A percentile compares a stretch with the other conserved stretches of the same genome.
Evolutionary conservation across 257 asterid species (phyloP).

Genomic region (Cruciata laevipes): DNA sequence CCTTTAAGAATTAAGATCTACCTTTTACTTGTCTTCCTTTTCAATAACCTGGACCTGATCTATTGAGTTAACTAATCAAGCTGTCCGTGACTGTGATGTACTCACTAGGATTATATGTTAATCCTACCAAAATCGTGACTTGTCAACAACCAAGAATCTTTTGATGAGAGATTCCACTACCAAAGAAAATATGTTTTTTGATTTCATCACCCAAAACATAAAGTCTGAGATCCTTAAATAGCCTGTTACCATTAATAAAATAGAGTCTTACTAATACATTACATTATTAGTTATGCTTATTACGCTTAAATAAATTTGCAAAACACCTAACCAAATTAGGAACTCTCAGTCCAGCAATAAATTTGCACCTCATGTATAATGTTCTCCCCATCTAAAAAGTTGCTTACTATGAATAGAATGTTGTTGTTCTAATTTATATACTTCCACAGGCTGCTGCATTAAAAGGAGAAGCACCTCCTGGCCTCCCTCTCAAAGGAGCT

Average conservation of each 20-base stretch:
- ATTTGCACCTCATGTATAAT: neutral
- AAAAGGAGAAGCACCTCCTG: conserved; percentile 99
- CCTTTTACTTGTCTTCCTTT: neutral
- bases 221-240: too few species aligned
- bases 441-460: conserved; percentile 85
- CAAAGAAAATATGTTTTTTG: too few species aligned
- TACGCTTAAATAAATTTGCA: too few species aligned
- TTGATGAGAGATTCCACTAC: too few species aligned
- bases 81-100: neutral
- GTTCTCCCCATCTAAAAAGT: neutral
- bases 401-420: neutral
- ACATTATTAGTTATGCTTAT: too few species aligned
- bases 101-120: neutral
- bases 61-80: neutral
- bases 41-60: neutral
- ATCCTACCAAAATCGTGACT: too few species aligned
- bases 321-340: too few species aligned
- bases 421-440: conserved; percentile 5
- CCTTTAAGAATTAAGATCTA: neutral
- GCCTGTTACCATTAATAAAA: too few species aligned
- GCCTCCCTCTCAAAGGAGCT: conserved; percentile 97
- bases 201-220: too few species aligned
- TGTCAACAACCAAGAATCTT: too few species aligned
- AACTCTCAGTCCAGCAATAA: neutral
- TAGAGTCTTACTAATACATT: too few species aligned